phyloP scores from a whole-genome alignment of 257 asterid genomes.

The Ophiorrhiza pumila region DNA sequence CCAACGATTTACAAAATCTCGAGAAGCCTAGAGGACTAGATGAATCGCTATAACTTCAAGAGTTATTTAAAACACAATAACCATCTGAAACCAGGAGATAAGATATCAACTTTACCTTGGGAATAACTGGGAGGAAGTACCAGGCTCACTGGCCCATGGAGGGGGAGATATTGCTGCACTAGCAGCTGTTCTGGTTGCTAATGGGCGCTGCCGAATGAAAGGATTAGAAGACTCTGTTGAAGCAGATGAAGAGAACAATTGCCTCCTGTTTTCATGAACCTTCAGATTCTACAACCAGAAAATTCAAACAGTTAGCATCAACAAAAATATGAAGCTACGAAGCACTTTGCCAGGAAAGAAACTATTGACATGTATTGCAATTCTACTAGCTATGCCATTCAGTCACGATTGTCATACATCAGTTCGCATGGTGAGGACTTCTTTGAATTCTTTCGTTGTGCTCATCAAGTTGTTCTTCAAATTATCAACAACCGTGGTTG shows the following conservation, averaged over 20 bases:
- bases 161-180: slow-evolving; percentile 64
- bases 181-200: slow-evolving; percentile 62
- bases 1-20: neutral
- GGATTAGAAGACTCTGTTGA: slow-evolving; percentile 73
- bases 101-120: slow-evolving; percentile 43
- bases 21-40: neutral
- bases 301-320: neutral
- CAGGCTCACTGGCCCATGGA: slow-evolving; percentile 68
- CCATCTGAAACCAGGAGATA: neutral
- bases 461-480: slow-evolving; percentile 74
- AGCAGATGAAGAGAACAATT: slow-evolving; percentile 62
- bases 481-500: slow-evolving; percentile 76
- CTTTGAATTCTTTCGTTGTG: slow-evolving; percentile 75
- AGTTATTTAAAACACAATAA: neutral
- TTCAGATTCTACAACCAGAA: slow-evolving; percentile 52
- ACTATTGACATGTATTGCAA: neutral
- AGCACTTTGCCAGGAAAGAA: neutral
- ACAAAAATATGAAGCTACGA: neutral
- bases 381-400: slow-evolving; percentile 4
- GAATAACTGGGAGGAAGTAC: slow-evolving; percentile 53
- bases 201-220: slow-evolving; percentile 83
- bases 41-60: neutral
- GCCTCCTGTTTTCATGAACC: slow-evolving; percentile 76
- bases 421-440: slow-evolving; percentile 67
- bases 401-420: slow-evolving; percentile 33